Base-by-base conservation (phyloP, 768 basidiomycete species). In the Daedalea quercina region DNA sequence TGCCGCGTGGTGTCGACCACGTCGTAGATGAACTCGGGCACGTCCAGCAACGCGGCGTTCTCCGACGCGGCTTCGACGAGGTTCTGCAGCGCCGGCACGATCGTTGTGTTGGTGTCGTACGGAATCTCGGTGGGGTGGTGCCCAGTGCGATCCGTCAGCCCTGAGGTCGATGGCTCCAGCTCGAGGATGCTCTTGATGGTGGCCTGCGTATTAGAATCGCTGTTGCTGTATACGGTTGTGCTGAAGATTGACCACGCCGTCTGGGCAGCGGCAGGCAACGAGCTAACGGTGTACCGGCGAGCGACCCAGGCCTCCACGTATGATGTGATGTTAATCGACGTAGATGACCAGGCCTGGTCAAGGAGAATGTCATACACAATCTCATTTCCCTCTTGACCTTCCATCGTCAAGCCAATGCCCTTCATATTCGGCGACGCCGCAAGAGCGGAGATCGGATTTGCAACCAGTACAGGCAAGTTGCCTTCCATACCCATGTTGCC, bases 371-470 rank as follows among this genome's bases (percentile, higher is more conserved):
- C 69, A 44, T 73, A 73, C n/a, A 72, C 61, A 35, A 73, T 68
- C 64, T 73, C 72, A 54, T 73, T 73, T n/a, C 72, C 72, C 51
- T 73, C 72, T 46, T 70, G 64, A 3, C 72, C 71, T 44, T 73
- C 71, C 46, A 67, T 70, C 1, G 71, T 69, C 53, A 73, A 56
- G 1, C 72, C 72, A 47, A 73, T 61, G 3, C 72, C 72, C 23
- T 65, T 63, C 70, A 73, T 72, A 13, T 69, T 65, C 51, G 62
- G 60, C 22, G 62, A 67, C 33, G 64, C 56, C 1, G 60, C 47
- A 40, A 73, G 60, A 3, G 72, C 72, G 3, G 53, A 50, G 33
- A 73, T 20, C 3, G 72, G 70, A 1, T 60, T 65, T 11, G 53
- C 52, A 2, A 68, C 71, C 45, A 73, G 40, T 41, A 65, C 72